Evolutionary conservation across 345 rosid genomes (phyloP).

Genomic region (Barbarea vulgaris): DNA sequence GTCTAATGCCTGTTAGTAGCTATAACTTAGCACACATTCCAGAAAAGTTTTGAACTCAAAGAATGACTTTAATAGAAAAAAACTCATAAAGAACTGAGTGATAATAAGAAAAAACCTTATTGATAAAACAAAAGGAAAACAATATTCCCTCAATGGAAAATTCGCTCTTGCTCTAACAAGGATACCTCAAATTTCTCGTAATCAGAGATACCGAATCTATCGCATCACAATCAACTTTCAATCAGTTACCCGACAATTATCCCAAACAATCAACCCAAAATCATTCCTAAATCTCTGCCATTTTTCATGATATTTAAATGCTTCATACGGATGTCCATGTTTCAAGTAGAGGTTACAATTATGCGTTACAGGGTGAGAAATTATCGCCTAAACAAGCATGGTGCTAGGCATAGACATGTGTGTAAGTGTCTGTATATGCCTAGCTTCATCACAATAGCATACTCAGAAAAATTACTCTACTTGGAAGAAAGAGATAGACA

Average conservation of each 20-base stretch:
- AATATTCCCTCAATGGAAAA: neutral
- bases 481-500: conserved; percentile 11
- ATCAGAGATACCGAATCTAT: too few species aligned
- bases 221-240: neutral
- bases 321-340: neutral
- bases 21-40: neutral
- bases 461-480: neutral
- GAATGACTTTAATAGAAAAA: neutral
- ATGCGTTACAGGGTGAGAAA: neutral
- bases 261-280: conserved; percentile 10
- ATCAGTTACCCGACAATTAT: neutral
- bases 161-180: neutral
- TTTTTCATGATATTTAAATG: neutral
- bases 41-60: conserved; percentile 9
- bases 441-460: neutral
- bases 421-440: neutral
- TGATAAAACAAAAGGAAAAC: neutral
- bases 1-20: conserved; percentile 4
- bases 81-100: neutral
- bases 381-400: neutral
- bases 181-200: neutral
- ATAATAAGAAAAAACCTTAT: neutral
- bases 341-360: neutral
- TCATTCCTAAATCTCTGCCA: neutral
- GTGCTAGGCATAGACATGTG: neutral